phyloP scores from a whole-genome alignment of 73 alveolate genomes.

The Paramecium sonneborni region DNA sequence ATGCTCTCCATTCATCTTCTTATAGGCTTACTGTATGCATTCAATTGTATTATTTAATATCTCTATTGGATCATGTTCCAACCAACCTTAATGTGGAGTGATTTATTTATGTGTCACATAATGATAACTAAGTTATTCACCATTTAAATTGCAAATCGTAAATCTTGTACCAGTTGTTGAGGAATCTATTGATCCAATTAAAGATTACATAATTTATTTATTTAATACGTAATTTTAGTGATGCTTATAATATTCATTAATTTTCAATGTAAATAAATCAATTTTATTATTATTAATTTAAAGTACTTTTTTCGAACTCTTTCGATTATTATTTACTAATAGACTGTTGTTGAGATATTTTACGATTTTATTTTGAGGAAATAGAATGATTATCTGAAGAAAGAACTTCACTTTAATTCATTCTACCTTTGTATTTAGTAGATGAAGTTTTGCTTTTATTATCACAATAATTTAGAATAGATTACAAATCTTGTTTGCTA shows the following conservation, averaged over 20 bases:
- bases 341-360: background rate
- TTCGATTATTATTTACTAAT: background rate
- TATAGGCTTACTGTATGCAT: constrained; percentile 57
- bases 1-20: constrained; percentile 52
- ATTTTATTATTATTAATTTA: background rate
- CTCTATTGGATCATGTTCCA: constrained; percentile 84
- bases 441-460: background rate
- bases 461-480: background rate
- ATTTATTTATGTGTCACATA: constrained; percentile 71
- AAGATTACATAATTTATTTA: background rate
- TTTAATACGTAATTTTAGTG: background rate
- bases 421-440: background rate
- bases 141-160: background rate
- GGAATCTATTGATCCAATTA: background rate
- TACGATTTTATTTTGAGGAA: background rate
- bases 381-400: background rate
- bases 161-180: constrained; percentile 14
- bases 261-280: background rate
- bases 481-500: background rate
- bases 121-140: background rate
- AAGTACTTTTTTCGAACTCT: background rate
- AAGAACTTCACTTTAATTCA: constrained; percentile 4
- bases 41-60: constrained; percentile 65
- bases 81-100: constrained; percentile 83
- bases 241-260: background rate